Evolutionary conservation across 345 rosid species (phyloP), one percentile per base, ranked within the genome.

Genomic region (Salix arbutifolia): DNA sequence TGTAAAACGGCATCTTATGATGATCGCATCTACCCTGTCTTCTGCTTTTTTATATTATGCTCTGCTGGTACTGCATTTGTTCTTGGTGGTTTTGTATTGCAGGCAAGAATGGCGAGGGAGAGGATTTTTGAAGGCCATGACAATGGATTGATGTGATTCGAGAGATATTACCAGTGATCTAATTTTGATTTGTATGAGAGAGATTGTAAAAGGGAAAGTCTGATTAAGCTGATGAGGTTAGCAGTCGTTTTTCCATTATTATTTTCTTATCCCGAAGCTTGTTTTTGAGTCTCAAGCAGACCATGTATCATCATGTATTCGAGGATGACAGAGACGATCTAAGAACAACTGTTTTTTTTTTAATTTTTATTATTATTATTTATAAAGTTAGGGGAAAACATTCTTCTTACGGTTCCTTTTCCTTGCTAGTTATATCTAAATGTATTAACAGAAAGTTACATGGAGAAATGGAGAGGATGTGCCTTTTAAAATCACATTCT

Each of bases 101-200:
- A 76, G 79, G 79, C 79, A 58, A 58, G 48, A 38, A 37, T 17
- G 48, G 71, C 50, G 5, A 35, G 71, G 71, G 48, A 67, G 28
- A 67, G 71, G 50, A 67, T 67, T 35, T 67, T 67, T 21, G 48
- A 67, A 21, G 71, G 48, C 19, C 46, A 3, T 33, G 37, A 66
- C 12, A 33, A 35, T 66, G 42, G 33, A 33, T 30, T 33, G 18
- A 19, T 30, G 12, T 28, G n/a, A 65, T 25, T 65, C 35, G 18
- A 18, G 25, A 66, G 69, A 17, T 33, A 33, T 18, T 11, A 64
- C 17, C 9, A 8, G 11, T 21, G 10, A 53, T 2, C 10, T 7
- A 53, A 6, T 53, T 53, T 21, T 53, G 60, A 23, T 2, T 8
- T 19, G 60, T 46, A 13, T 14, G 18, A 46, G 50, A 37, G 38